Conservation (phyloP, 768 basidiomycete genomes). For the Auriculariales sp. region DNA sequence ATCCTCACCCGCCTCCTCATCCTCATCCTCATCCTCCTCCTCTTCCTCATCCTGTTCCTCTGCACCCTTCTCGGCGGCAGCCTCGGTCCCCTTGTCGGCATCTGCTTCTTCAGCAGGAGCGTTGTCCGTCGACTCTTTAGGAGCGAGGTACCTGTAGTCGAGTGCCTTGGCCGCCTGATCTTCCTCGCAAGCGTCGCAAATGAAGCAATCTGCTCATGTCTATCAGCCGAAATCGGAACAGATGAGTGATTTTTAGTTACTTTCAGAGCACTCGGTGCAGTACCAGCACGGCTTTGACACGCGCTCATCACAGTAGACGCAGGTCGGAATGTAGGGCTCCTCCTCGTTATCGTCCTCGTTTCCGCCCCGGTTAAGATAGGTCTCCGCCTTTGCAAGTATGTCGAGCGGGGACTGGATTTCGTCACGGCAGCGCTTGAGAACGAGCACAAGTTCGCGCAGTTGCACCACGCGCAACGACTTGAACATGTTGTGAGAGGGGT, state of each 20-base stretch:
- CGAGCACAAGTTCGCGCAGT: not conserved
- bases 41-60: no score
- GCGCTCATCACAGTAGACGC: not conserved
- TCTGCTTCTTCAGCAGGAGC: not conserved
- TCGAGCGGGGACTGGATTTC: no score
- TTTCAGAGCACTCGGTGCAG: not conserved
- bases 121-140: no score
- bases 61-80: no score
- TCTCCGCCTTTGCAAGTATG: no score
- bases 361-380: no score
- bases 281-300: not conserved
- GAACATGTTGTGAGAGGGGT: not conserved
- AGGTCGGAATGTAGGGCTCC: no score
- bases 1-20: not conserved
- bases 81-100: not conserved
- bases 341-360: no score
- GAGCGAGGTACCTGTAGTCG: no score
- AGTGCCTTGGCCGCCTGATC: no score
- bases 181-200: not conserved
- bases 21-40: no score
- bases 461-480: not conserved
- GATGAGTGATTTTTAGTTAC: not conserved
- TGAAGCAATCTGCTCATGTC: not conserved
- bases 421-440: no score
- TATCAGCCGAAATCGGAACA: not conserved